Evolutionary conservation across 306 rosid species (phyloP), one percentile per base, ranked within the genome.

Genomic region (Arachis hypogaea): DNA sequence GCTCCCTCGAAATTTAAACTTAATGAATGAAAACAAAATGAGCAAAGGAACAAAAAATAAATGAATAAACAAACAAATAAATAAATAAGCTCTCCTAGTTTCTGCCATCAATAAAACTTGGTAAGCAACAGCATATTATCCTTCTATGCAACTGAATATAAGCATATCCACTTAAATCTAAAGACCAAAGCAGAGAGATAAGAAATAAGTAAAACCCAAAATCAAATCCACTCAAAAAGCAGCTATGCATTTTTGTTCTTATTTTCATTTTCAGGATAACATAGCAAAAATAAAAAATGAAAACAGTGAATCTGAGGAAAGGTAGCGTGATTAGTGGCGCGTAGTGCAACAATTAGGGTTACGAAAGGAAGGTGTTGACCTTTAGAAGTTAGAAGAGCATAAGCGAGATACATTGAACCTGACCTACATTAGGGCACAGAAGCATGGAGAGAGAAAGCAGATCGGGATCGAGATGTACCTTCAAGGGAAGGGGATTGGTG

Each of bases 381-480:
- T 73, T 73, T 4, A 51, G 11, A 40, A n/a, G 81, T 70, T 4
- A 51, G 11, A 40, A n/a, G 10, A 66, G 29, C 73, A 57, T 29
- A 9, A 74, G 73, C 76, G 73, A 77, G 76, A 54, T 77, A 66
- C 57, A 63, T 61, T 74, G 18, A 30, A n/a, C 3, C 33, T 42
- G 36, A 61, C 47, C 76, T 59, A 55, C 81, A 82, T 74, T 73
- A 66, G 57, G 43, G 62, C 22, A 29, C 5, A 55, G 2, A 36
- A 38, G 51, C 44, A 63, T 18, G 46, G 43, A 7, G 28, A 73
- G 58, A 80, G 65, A 81, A 33, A 74, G 18, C 29, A 80, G 88
- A 95, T 85, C 97, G 71, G 77, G 86, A 79, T 59, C 36, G 46
- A 50, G 66, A 79, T 52, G 16, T 76, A 95, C 99, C 99, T 69